Base-by-base conservation (phyloP, 2,329 filamentous ascomycete genomes). In the Paecilomyces dactylethromorphus region DNA sequence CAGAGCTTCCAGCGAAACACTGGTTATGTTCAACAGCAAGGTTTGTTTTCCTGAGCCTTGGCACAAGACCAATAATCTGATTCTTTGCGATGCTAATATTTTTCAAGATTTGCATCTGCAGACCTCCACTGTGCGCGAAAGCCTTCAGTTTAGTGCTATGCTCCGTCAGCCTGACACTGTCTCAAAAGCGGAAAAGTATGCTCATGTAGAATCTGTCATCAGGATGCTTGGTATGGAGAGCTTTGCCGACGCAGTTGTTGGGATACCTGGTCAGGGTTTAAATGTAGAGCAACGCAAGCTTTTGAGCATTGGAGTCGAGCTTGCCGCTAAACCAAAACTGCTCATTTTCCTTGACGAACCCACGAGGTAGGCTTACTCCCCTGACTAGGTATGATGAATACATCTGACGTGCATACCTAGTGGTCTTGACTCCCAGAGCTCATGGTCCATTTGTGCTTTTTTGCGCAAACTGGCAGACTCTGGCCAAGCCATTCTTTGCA, bases 41-140 rank as follows among this genome's bases (percentile, higher is more conserved):
- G n/a, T n/a, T n/a, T n/a, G n/a, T n/a, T n/a, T n/a, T n/a, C n/a
- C n/a, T n/a, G n/a, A n/a, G n/a, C n/a, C n/a, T n/a, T n/a, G n/a
- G n/a, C n/a, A n/a, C n/a, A n/a, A n/a, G n/a, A n/a, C n/a, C n/a
- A n/a, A n/a, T n/a, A n/a, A n/a, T n/a, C n/a, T n/a, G n/a, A n/a
- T n/a, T n/a, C n/a, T n/a, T n/a, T n/a, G n/a, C n/a, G n/a, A n/a
- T n/a, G n/a, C n/a, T n/a, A n/a, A n/a, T n/a, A n/a, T n/a, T n/a
- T n/a, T n/a, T n/a, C n/a, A n/a, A n/a, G n/a, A 96, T 82, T 81
- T 96, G 7, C 92, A 96, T 71, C 79, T 95, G 39, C 81, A 87
- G 52, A 95, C 91, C 0, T 85, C 88, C 0, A 96, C 92, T 1
- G 92, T 96, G 45, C 87, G 92, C 56, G 92, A 96, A 74, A 90